Base-by-base conservation (phyloP, 306 rosid genomes). In the Medicago ruthenica region DNA sequence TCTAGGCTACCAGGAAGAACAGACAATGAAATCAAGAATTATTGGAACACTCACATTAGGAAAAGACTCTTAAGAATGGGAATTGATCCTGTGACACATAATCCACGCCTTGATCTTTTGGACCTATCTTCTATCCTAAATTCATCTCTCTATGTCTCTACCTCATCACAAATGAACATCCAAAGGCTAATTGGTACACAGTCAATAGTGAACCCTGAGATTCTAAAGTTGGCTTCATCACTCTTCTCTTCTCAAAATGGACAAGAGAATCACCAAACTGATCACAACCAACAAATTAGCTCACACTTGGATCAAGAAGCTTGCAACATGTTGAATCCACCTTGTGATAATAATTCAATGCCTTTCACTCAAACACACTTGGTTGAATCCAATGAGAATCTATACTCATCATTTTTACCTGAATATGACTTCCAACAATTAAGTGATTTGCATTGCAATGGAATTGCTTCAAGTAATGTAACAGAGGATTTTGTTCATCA, bases 11-110 rank as follows among this genome's bases (percentile, higher is more conserved):
- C 98, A 0, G 98, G 97, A 68, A 91, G 98, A 71, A 93, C 98
- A 0, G 98, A 93, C 82, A 93, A 93, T 22, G 98, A 93, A 81
- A 93, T 93, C 39, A 93, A 93, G 63, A 93, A 93, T 50, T 93
- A 91, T 34, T 93, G 98, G 98, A 93, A 91, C 83, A 93, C 98
- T 2, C 92, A 93, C 91, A 91, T 93, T 36, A 73, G 96, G 15
- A 93, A 93, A 83, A 88, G 90, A 86, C 93, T 93, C 8, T 83
- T 93, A 40, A 80, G 90, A 70, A 93, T 93, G 98, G 98, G 98
- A 83, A 91, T 93, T 17, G 97, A 93, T 65, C 98, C 98, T 2
- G 96, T 91, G 24, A 93, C 97, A 2, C 98, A 93, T 77, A 87
- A 73, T 21, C 98, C 97, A 53, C 78, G 96, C 0, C 87, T 91